Evolutionary conservation across 257 asterid genomes (phyloP).

Genomic region (Nemophila menziesii): DNA sequence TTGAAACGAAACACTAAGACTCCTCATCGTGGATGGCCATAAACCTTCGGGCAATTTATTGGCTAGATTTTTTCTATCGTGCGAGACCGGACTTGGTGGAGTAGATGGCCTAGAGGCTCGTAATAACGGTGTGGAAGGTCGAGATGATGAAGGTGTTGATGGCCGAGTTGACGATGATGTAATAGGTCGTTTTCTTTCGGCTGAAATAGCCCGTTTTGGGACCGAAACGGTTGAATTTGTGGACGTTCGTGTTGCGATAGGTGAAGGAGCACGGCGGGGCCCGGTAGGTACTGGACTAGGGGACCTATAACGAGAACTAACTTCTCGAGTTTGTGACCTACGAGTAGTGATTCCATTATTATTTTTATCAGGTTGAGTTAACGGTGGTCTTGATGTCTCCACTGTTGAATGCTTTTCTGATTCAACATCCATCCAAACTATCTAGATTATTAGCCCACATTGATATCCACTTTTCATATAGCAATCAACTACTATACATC

Average conservation of each 20-base stretch:
- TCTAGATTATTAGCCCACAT: constrained; percentile 41
- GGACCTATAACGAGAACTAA: constrained; percentile 71
- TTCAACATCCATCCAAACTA: constrained; percentile 58
- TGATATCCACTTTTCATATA: constrained; percentile 32
- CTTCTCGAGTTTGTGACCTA: constrained; percentile 50
- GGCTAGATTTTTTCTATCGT: constrained; percentile 35
- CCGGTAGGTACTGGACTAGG: constrained; percentile 42
- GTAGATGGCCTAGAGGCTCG: constrained; percentile 20
- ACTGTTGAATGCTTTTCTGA: constrained; percentile 40
- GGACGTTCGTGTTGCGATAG: constrained; percentile 30
- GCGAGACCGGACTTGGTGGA: constrained; percentile 37
- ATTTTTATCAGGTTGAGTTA: constrained; percentile 48
- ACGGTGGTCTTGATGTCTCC: constrained; percentile 33
- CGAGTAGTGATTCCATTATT: constrained; percentile 45
- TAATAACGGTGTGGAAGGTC: constrained; percentile 27
- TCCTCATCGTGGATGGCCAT: constrained; percentile 78
- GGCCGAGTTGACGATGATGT: constrained; percentile 58
- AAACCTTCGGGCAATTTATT: constrained; percentile 54
- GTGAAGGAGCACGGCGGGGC: constrained; percentile 59
- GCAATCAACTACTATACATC: constrained; percentile 4
- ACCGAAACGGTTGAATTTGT: constrained; percentile 21
- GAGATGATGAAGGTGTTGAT: constrained; percentile 36
- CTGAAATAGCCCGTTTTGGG: constrained; percentile 65
- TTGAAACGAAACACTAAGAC: constrained; percentile 51
- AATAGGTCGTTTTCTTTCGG: constrained; percentile 54